Conservation (phyloP, 2,329 filamentous ascomycete genomes). For the Cytospora piceicola region DNA sequence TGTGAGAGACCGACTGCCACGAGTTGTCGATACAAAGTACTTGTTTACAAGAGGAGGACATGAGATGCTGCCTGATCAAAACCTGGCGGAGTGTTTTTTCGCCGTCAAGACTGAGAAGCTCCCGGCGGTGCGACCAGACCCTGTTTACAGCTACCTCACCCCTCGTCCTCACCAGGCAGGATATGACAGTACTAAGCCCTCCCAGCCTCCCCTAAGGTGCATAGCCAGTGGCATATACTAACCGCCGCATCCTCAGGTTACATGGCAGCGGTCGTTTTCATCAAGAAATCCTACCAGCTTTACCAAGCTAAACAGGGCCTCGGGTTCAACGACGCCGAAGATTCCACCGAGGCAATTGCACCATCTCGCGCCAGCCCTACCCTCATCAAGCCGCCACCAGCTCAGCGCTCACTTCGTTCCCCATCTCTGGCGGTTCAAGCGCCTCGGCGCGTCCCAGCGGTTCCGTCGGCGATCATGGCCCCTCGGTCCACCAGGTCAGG, state of each 20-base stretch:
- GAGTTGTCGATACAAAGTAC: slow-evolving; percentile 70
- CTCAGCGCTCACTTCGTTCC: background rate
- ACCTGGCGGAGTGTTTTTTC: slow-evolving; percentile 29
- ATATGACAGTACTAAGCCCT: slow-evolving; percentile 57
- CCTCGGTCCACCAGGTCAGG: background rate
- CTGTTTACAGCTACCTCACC: slow-evolving; percentile 27
- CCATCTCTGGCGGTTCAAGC: background rate
- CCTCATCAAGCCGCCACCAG: background rate
- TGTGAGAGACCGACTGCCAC: slow-evolving; percentile 52
- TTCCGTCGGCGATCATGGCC: background rate
- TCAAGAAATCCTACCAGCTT: slow-evolving; percentile 36
- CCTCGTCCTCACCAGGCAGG: slow-evolving; percentile 58
- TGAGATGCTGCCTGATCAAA: slow-evolving; percentile 65
- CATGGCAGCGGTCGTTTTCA: slow-evolving; percentile 49
- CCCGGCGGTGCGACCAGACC: slow-evolving; percentile 11
- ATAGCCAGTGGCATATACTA: background rate
- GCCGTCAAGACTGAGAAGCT: background rate
- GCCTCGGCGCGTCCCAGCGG: background rate
- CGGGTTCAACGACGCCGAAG: slow-evolving; percentile 4
- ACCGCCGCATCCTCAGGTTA: slow-evolving; percentile 37
- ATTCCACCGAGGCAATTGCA: background rate
- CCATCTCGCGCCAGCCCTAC: background rate
- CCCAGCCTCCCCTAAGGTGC: too few relatives aligned
- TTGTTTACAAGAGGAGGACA: slow-evolving; percentile 72
- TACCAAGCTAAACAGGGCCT: slow-evolving; percentile 13